These are phyloP conservation scores for Mycena floridula DNA, from an alignment of 768 basidiomycete genomes.

Conservation along the genomic window DNA sequence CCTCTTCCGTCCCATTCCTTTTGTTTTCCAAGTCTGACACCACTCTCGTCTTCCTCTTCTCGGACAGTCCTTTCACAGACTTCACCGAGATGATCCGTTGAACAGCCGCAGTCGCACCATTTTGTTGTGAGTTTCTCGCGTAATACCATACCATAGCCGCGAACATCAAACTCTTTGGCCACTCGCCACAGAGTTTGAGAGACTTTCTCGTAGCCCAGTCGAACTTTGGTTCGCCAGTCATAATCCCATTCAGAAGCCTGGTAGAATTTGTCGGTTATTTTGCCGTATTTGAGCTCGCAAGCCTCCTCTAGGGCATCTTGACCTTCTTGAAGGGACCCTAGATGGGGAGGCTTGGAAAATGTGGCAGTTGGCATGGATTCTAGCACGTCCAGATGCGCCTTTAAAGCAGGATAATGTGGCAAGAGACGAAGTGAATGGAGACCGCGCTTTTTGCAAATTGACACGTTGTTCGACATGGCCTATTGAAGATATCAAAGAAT, in stretches of 20 bases:
- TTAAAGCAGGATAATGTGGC: conserved; percentile 53
- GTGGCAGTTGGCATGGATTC: conserved; percentile 49
- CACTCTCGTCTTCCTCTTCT: conserved; percentile 60
- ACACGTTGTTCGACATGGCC: conserved; percentile 67
- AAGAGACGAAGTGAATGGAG: conserved; percentile 62
- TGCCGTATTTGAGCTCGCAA: conserved; percentile 49
- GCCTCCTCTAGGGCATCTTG: conserved; percentile 60
- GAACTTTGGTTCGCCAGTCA: conserved; percentile 56
- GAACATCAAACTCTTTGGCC: conserved; percentile 64
- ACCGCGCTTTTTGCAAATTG: conserved; percentile 58
- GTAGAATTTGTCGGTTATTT: conserved; percentile 27
- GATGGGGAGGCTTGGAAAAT: conserved; percentile 62
- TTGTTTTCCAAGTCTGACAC: conserved; percentile 57
- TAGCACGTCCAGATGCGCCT: conserved; percentile 54
- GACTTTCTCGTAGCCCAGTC: conserved; percentile 58
- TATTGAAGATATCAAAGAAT: no score
- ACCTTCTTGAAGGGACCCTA: conserved; percentile 53
- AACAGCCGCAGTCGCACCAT: conserved; percentile 81
- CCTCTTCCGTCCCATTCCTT: conserved; percentile 76
- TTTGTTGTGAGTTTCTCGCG: conserved; percentile 68
- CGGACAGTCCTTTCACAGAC: conserved; percentile 70
- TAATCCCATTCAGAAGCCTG: conserved; percentile 40
- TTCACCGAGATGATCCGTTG: conserved; percentile 71
- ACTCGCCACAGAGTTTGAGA: conserved; percentile 65
- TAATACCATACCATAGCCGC: conserved; percentile 63